A percentile compares a stretch with the other conserved stretches of the same genome.
These are phyloP conservation scores for Solanum clarkiae DNA, from an alignment of 257 asterid species.

Conservation along the genomic window DNA sequence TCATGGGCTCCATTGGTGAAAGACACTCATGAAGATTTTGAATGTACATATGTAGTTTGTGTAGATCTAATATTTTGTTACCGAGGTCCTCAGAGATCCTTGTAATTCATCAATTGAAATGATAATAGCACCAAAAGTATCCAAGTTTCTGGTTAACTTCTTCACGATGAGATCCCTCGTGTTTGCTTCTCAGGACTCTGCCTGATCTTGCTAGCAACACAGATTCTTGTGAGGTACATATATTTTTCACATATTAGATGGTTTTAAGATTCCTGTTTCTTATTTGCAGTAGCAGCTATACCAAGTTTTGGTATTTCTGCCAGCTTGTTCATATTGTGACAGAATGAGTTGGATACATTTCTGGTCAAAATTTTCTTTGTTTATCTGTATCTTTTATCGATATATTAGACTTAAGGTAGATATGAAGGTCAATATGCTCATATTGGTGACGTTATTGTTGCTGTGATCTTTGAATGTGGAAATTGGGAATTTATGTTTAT, in stretches of 20 bases:
- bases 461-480: not conserved
- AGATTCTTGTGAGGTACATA: not conserved
- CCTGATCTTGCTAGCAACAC: not conserved
- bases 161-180: not conserved
- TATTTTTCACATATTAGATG: not conserved
- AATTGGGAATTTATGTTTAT: not conserved
- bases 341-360: not conserved
- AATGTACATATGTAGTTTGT: constrained; percentile 2
- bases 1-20: not conserved
- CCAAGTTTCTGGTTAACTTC: not conserved
- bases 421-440: no score
- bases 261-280: not conserved
- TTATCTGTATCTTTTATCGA: not conserved
- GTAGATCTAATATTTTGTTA: not conserved
- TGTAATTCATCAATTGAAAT: not conserved
- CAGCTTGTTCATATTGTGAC: not conserved
- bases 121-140: not conserved
- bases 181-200: not conserved
- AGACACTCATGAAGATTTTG: not conserved
- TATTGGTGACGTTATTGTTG: no score
- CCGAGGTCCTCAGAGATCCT: not conserved
- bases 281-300: not conserved
- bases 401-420: not conserved
- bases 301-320: not conserved
- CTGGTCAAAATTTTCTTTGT: not conserved